These are phyloP conservation scores for Mortierella sp. DNA, from an alignment of 371 early-diverging fungal species.

Conservation along the genomic window DNA sequence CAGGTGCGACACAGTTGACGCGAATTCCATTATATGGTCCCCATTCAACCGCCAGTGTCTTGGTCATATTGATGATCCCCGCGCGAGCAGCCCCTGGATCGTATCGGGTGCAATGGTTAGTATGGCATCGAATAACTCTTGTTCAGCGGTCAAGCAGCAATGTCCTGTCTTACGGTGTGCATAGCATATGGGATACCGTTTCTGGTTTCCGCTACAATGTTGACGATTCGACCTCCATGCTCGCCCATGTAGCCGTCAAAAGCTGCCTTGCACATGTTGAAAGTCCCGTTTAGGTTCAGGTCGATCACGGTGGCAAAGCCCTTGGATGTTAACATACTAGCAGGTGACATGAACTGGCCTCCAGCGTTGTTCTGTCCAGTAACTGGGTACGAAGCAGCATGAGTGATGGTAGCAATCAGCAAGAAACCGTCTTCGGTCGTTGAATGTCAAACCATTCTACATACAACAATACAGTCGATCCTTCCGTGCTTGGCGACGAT, in stretches of 20 bases:
- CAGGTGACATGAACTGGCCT: constrained; percentile 57
- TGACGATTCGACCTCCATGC: constrained; percentile 61
- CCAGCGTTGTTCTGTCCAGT: constrained; percentile 58
- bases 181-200: constrained; percentile 56
- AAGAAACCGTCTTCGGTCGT: too few relatives aligned
- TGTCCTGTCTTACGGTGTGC: constrained; percentile 46
- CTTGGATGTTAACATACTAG: constrained; percentile 51
- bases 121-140: too few relatives aligned
- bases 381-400: not conserved
- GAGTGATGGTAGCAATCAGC: not conserved
- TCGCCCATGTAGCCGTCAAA: constrained; percentile 56
- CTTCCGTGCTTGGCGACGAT: constrained; percentile 55
- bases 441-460: not conserved
- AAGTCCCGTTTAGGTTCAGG: constrained; percentile 63
- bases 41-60: constrained; percentile 63
- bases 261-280: constrained; percentile 53
- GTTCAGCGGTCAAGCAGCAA: too few relatives aligned
- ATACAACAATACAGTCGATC: constrained; percentile 58
- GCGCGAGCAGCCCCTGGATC: constrained; percentile 39
- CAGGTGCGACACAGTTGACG: constrained; percentile 65
- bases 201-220: constrained; percentile 58
- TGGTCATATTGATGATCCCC: constrained; percentile 56
- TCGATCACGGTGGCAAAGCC: constrained; percentile 63
- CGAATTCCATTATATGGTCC: constrained; percentile 58
- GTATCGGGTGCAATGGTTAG: too few relatives aligned